Conservation (phyloP, 2,329 filamentous ascomycete genomes). For the Pseudopithomyces chartarum region DNA sequence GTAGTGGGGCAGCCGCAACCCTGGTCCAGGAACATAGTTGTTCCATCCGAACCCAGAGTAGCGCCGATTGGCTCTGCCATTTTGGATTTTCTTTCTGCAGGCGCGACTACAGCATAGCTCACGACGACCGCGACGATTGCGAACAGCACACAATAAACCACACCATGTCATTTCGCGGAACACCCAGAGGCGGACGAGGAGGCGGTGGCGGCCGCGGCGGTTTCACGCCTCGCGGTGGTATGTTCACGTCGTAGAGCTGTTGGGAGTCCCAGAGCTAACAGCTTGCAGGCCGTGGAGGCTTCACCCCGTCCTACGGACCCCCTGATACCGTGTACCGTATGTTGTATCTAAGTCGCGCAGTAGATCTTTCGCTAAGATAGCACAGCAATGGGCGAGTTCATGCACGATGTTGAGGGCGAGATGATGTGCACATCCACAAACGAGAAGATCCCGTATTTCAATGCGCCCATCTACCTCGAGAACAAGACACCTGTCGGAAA, state of each 20-base stretch:
- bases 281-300: conserved; percentile 44
- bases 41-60: conserved; percentile 20
- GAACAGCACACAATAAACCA: conserved; percentile 19
- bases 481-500: conserved; percentile 98
- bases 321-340: conserved; percentile 51
- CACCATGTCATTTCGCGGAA: conserved; percentile 67
- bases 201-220: conserved; percentile 60
- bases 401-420: conserved; percentile 96
- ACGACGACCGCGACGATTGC: conserved; percentile 33
- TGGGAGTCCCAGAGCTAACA: conserved; percentile 34
- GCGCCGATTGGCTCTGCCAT: conserved; percentile 31
- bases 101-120: conserved; percentile 24
- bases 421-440: conserved; percentile 97
- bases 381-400: conserved; percentile 88
- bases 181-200: conserved; percentile 44
- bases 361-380: conserved; percentile 19
- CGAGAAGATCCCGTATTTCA: conserved; percentile 97
- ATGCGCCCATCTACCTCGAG: conserved; percentile 97
- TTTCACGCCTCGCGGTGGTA: conserved; percentile 57
- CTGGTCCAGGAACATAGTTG: conserved; percentile 29
- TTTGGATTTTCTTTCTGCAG: conserved; percentile 34
- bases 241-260: conserved; percentile 24
- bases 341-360: conserved; percentile 3
- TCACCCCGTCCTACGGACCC: conserved; percentile 49
- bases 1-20: conserved; percentile 28